Base-by-base conservation (phyloP, 1,139 yeast species). In the Candida tetrigidarum region DNA sequence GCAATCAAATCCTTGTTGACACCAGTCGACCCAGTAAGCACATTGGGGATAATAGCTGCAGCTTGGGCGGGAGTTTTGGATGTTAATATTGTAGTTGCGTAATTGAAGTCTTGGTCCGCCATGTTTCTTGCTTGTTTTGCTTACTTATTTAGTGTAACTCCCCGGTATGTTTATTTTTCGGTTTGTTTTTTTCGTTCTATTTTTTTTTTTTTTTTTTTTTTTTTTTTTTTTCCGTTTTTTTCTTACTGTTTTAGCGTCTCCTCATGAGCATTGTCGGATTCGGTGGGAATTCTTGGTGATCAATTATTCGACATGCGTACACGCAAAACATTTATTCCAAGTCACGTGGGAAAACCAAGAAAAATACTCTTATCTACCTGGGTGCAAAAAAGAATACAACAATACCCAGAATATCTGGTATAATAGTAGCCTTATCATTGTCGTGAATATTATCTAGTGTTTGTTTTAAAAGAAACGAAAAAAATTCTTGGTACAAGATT, bases 61-160 rank as follows among this genome's bases (percentile, higher is more conserved):
- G 77, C 76, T 47, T 72, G 74, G 39, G 63, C 62, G 1, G 80
- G 80, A 2, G 72, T 50, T 58, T 71, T 72, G 37, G 74, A 64
- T 2, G 80, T 74, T 47, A 74, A 64, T 32, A 74, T 69, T 11
- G 76, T 57, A 11, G 80, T 74, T n/a, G 57, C 53, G 42, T 47
- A 53, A 47, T 73, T 67, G 46, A 65, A 72, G 25, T 23, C 32
- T 12, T 39, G 42, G 12, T 28, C 38, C 10, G 34, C 6, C 30
- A 28, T 38, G n/a, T 5, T 22, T 14, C 18, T 26, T 26, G 12
- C 12, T 26, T 34, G 33, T 22, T 18, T 14, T 11, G 22, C 10
- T n/a, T 19, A 26, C 11, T 28, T 11, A 16, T 20, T 19, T 26
- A 16, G 32, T 23, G 11, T 9, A 9, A 9, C 11, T 23, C 27